Evolutionary conservation across 495 filamentous ascomycete species (phyloP).

Genomic region (Neurospora sp.): DNA sequence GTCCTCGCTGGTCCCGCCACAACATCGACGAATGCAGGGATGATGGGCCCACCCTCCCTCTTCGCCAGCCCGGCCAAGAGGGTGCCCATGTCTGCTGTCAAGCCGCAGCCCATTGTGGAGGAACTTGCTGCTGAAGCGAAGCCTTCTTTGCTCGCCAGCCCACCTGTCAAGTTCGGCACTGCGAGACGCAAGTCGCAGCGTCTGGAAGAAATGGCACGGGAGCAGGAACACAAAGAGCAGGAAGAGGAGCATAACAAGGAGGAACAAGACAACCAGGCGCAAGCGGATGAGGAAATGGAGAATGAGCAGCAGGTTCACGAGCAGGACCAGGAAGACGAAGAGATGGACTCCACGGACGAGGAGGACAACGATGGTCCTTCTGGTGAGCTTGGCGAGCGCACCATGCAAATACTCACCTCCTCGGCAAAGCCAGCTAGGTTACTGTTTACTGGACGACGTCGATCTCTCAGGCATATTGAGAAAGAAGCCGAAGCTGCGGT

Average conservation of each 20-base stretch:
- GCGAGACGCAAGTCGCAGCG: background rate
- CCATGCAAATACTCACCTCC: background rate
- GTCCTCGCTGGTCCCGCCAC: background rate
- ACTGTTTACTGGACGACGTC: background rate
- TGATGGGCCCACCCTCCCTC: background rate
- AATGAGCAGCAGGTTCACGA: background rate
- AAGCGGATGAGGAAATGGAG: background rate
- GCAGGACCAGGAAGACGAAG: background rate
- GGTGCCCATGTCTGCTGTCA: background rate
- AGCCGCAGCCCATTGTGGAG: background rate
- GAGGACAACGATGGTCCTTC: background rate
- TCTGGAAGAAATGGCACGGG: background rate
- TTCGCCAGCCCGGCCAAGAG: background rate
- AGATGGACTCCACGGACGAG: conserved; percentile 6
- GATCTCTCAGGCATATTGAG: background rate
- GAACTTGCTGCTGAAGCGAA: conserved; percentile 12
- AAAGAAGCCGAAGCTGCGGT: background rate
- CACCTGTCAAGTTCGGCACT: background rate
- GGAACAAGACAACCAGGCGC: background rate
- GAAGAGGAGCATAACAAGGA: background rate
- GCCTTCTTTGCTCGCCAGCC: conserved; percentile 23
- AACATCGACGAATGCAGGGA: background rate
- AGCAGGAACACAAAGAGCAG: background rate
- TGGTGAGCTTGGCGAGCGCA: background rate
- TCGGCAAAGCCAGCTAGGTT: background rate